phyloP scores from a whole-genome alignment of 305 asterid genomes.

The Nicotiana rustica region DNA sequence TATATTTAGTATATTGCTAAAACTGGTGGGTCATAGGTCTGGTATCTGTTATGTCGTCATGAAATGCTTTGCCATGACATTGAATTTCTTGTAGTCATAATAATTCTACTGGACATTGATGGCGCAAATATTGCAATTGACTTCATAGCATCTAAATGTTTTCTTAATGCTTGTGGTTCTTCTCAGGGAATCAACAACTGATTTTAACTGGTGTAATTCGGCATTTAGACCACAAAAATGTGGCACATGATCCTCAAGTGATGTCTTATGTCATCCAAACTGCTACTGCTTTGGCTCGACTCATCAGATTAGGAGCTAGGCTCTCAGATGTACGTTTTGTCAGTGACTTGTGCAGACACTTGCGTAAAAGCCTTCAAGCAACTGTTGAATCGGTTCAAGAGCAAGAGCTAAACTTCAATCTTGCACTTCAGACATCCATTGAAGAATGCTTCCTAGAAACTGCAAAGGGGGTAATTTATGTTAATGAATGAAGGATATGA shows the following conservation, averaged over 20 bases:
- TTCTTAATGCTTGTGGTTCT: conserved; percentile 35
- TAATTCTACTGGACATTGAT: conserved; percentile 5
- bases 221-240: conserved; percentile 93
- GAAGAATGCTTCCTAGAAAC: conserved; percentile 91
- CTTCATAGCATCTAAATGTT: conserved; percentile 27
- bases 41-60: conserved; percentile 12
- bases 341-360: conserved; percentile 87
- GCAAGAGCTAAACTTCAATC: conserved; percentile 64
- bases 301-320: conserved; percentile 67
- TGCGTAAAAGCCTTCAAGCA: conserved; percentile 93
- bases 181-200: conserved; percentile 73
- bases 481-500: neutral
- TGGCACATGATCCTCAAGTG: conserved; percentile 72
- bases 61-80: neutral
- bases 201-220: conserved; percentile 84
- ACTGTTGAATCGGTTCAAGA: conserved; percentile 78
- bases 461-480: conserved; percentile 84
- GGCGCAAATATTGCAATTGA: conserved; percentile 11
- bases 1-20: neutral
- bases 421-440: conserved; percentile 71
- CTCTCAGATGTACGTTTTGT: conserved; percentile 84
- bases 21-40: conserved; percentile 9
- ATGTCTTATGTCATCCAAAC: conserved; percentile 78
- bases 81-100: neutral
- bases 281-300: conserved; percentile 82